phyloP scores from a whole-genome alignment of 164 flowering plant species.

The Annona squamosa region DNA sequence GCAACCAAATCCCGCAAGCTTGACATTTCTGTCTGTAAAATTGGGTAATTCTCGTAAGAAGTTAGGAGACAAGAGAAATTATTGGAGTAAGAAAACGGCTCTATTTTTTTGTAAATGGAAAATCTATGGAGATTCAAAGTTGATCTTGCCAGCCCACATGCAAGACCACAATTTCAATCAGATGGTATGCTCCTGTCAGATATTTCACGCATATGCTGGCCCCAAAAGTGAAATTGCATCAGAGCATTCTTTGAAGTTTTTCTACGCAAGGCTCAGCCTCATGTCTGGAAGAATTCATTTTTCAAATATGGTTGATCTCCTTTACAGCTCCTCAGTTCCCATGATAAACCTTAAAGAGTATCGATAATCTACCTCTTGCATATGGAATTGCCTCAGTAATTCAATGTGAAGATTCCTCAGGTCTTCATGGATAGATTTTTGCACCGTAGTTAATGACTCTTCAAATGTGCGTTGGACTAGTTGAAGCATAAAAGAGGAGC shows the following conservation, averaged over 20 bases:
- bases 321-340: not conserved
- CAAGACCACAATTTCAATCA: not conserved
- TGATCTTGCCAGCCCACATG: not conserved
- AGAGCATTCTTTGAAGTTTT: not conserved
- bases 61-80: not conserved
- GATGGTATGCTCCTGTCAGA: not conserved
- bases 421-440: slow-evolving; percentile 80
- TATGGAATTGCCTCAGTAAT: slow-evolving; percentile 68
- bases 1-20: slow-evolving; percentile 39
- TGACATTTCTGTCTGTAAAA: slow-evolving; percentile 62
- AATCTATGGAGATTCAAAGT: not conserved
- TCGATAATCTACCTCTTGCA: slow-evolving; percentile 49
- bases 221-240: not conserved
- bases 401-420: slow-evolving; percentile 93
- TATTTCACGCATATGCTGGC: not conserved
- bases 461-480: slow-evolving; percentile 80
- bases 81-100: not conserved
- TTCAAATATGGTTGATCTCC: not conserved
- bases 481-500: slow-evolving; percentile 68
- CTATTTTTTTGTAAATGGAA: not conserved
- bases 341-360: not conserved
- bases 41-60: not conserved
- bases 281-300: not conserved
- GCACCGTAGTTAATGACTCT: slow-evolving; percentile 69
- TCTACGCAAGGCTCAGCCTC: not conserved